Evolutionary conservation across 495 filamentous ascomycete species (phyloP), one percentile per base, ranked within the genome.

Genomic region (Aspergillus homomorphus): DNA sequence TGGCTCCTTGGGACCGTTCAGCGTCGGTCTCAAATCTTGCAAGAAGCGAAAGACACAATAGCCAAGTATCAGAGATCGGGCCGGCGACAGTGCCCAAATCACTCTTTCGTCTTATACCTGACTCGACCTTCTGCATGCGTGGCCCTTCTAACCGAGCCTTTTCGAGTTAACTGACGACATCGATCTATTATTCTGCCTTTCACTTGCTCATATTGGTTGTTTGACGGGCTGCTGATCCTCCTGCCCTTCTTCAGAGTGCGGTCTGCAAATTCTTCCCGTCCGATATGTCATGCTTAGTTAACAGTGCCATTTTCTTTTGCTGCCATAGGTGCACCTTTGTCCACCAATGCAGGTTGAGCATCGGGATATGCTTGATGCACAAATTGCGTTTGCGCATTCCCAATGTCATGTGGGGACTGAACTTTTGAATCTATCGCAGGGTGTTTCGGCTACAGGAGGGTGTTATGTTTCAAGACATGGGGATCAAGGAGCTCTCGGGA

Each of bases 351-450:
- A 56, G 60, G 44, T 50, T 60, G 48, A 53, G 53, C 48, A 54
- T 54, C 54, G 41, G 56, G 58, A 58, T 60, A 53, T 66, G 65
- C 59, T 68, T 63, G 60, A 66, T 64, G 65, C 62, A 62, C 62
- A 53, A 58, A 49, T 41, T 62, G 61, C 57, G 57, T 42, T 55
- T 55, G 43, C 23, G 42, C 48, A 38, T 49, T 67, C 41, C 56
- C 60, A 46, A 54, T 58, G 49, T 60, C 48, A 59, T 61, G 61
- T 50, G 61, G 64, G 59, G 49, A 61, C 50, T 28, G 45, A 57
- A 56, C 23, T 61, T 58, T 58, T 56, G 44, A 54, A 51, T 62
- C 53, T 51, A 60, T 64, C 58, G 56, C 57, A 60, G 64, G 61
- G 60, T 63, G 60, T 64, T 69, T 54, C 54, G 62, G 53, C 54